Percentiles rank a stretch among this genome's conserved stretches.
phyloP scores from a whole-genome alignment of 2,329 filamentous ascomycete species.

The Colletotrichum zoysiae region DNA sequence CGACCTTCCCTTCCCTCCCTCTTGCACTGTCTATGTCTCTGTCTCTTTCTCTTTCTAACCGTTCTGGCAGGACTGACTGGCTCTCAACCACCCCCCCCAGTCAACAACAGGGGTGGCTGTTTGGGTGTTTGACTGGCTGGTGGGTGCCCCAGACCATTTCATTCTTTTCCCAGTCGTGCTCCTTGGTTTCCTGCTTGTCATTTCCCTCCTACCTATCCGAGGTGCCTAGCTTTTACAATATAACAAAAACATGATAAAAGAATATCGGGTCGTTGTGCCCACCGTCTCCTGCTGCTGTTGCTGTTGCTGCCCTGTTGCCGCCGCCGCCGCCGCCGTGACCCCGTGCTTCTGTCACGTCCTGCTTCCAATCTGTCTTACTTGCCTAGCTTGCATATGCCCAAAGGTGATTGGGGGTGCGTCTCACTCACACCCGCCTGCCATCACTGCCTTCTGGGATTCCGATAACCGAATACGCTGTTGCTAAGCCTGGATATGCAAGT shows the following conservation, averaged over 20 bases:
- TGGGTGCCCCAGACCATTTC: constrained; percentile 36
- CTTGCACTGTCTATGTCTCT: constrained; percentile 19
- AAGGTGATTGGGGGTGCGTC: constrained; percentile 2
- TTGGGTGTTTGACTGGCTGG: constrained; percentile 29
- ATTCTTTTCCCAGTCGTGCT: constrained; percentile 25
- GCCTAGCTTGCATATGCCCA: neutral
- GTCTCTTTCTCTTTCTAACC: constrained; percentile 4
- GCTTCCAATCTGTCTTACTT: constrained; percentile 6
- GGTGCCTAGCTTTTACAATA: neutral
- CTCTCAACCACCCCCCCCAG: constrained; percentile 35
- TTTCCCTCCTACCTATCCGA: constrained; percentile 10
- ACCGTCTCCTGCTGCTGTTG: constrained; percentile 5
- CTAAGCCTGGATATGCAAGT: constrained; percentile 24
- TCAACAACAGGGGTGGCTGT: constrained; percentile 32
- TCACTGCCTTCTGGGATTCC: neutral
- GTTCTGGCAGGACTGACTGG: neutral
- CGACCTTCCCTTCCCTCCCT: constrained; percentile 10
- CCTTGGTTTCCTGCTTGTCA: constrained; percentile 36
- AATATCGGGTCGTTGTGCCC: constrained; percentile 32
- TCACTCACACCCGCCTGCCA: constrained; percentile 8
- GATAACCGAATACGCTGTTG: neutral
- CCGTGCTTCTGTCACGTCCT: constrained; percentile 14
- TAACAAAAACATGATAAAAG: neutral
- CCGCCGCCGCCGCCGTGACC: constrained; percentile 10
- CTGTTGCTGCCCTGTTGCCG: no score